These are phyloP conservation scores for Udeniomyces megalosporus DNA, from an alignment of 768 basidiomycete genomes.

Conservation along the genomic window DNA sequence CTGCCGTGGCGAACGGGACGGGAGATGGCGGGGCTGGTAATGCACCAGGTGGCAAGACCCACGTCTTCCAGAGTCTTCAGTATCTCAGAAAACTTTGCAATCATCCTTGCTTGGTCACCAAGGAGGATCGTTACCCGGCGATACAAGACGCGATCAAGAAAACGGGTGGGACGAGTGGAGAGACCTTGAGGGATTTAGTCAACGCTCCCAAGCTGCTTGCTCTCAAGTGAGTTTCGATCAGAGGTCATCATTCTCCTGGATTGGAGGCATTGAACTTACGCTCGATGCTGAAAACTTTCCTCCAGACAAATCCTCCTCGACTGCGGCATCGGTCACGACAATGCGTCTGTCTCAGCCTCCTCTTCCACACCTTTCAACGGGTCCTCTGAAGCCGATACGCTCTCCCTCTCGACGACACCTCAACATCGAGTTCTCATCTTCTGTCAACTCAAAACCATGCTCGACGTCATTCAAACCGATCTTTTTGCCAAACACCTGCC, in stretches of 20 bases:
- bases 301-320: slow-evolving; percentile 77
- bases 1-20: slow-evolving; percentile 32
- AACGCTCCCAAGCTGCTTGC: slow-evolving; percentile 91
- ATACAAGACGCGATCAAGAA: slow-evolving; percentile 35
- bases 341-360: slow-evolving; percentile 24
- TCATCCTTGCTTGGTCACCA: slow-evolving; percentile 82
- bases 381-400: slow-evolving; percentile 39
- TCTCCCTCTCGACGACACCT: slow-evolving; percentile 39
- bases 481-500: slow-evolving; percentile 87
- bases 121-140: slow-evolving; percentile 44
- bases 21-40: slow-evolving; percentile 35
- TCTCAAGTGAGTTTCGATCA: slow-evolving; percentile 56
- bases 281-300: background rate
- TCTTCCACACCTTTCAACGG: slow-evolving; percentile 41
- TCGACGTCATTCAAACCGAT: slow-evolving; percentile 89
- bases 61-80: slow-evolving; percentile 92
- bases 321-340: slow-evolving; percentile 65
- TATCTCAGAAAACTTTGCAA: slow-evolving; percentile 96
- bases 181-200: slow-evolving; percentile 51
- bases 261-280: no score
- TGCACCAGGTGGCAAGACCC: slow-evolving; percentile 42
- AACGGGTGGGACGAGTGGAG: slow-evolving; percentile 21
- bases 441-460: slow-evolving; percentile 98
- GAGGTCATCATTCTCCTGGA: no score
- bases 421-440: slow-evolving; percentile 98